Conservation (phyloP, 192 early-diverging fungal genomes). For the Mortierella alpina region DNA sequence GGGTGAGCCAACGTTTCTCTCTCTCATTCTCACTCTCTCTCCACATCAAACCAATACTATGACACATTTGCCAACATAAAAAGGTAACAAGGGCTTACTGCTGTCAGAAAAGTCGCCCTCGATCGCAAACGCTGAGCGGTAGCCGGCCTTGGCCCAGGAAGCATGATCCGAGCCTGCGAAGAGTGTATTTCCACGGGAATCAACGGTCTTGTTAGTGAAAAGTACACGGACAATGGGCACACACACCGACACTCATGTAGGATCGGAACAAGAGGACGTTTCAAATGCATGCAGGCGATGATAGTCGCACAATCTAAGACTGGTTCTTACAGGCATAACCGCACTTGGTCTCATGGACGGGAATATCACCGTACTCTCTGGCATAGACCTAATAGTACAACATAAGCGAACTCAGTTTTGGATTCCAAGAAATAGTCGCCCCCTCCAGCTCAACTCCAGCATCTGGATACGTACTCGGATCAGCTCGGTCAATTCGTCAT, state of each 20-base stretch:
- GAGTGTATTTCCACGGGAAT: too few species aligned
- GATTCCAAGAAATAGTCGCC: too few species aligned
- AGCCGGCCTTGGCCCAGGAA: conserved; percentile 88
- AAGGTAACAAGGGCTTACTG: conserved; percentile 50
- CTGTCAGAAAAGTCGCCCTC: conserved; percentile 75
- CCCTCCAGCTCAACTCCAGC: too few species aligned
- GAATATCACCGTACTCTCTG: conserved; percentile 72
- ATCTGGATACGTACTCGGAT: conserved; percentile 52
- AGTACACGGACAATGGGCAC: neutral
- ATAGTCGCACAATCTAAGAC: neutral
- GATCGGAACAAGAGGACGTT: too few species aligned
- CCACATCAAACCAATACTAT: neutral
- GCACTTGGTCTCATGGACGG: conserved; percentile 81
- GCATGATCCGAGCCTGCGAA: conserved; percentile 85
- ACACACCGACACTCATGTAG: neutral
- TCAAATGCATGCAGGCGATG: neutral
- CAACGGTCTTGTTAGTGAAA: neutral
- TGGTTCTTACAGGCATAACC: conserved; percentile 76
- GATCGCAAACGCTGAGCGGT: conserved; percentile 83
- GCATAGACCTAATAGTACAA: conserved; percentile 62
- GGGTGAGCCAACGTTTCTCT: too few species aligned
- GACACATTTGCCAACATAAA: neutral
- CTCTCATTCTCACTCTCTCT: too few species aligned
- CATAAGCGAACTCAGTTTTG: too few species aligned
- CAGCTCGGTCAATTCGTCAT: conserved; percentile 64